phyloP scores from a whole-genome alignment of 2,329 filamentous ascomycete genomes.

The Emmonsiellopsis sp. region DNA sequence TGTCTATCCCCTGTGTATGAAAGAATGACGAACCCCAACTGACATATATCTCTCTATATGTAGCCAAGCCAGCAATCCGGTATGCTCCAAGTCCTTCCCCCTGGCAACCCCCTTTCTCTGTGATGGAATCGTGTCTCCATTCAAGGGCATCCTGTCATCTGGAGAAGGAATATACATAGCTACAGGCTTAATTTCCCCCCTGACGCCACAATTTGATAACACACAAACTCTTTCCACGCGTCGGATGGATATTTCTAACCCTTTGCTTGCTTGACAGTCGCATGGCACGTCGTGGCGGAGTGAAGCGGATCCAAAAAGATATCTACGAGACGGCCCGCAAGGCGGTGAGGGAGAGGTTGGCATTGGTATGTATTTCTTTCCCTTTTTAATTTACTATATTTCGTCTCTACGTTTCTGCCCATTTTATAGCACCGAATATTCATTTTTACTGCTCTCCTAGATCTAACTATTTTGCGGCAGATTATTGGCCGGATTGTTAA shows the following conservation, averaged over 20 bases:
- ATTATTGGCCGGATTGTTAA: neutral
- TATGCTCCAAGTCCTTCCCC: conserved; percentile 4
- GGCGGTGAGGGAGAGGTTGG: conserved; percentile 15
- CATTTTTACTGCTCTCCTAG: too few relatives aligned
- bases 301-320: conserved; percentile 19
- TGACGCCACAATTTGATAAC: too few relatives aligned
- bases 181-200: neutral
- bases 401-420: neutral
- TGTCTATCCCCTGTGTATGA: neutral
- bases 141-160: neutral
- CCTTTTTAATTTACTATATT: neutral
- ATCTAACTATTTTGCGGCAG: neutral
- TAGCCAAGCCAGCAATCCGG: conserved; percentile 24
- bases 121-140: neutral
- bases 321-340: conserved; percentile 22
- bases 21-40: too few relatives aligned
- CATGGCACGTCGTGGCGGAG: conserved; percentile 29
- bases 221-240: conserved; percentile 2
- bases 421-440: too few relatives aligned
- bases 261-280: conserved; percentile 14
- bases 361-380: conserved; percentile 14
- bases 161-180: neutral
- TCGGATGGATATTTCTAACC: neutral
- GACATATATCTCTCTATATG: neutral
- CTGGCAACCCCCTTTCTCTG: neutral